Percentiles rank a stretch among this genome's conserved stretches.
Evolutionary conservation across 768 basidiomycete genomes (phyloP).

Genomic region (Hirschioporus abietinus): DNA sequence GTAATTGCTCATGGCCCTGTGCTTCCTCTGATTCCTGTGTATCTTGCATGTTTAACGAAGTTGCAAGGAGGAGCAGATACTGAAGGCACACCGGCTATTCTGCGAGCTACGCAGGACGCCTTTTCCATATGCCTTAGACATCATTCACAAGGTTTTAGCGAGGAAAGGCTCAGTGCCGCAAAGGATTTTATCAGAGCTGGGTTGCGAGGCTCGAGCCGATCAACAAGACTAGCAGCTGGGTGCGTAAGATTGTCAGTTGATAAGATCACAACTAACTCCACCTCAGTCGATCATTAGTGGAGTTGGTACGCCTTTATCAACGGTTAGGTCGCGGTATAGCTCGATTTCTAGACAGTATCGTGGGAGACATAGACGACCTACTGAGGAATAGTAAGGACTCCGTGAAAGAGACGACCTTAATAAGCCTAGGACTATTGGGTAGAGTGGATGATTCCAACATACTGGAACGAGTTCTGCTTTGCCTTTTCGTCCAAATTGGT

Average conservation of each 20-base stretch:
- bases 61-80: not conserved
- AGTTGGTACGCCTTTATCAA: slow-evolving; percentile 40
- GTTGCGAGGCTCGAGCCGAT: slow-evolving; percentile 49
- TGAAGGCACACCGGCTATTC: not conserved
- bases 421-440: slow-evolving; percentile 54
- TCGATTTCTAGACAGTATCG: slow-evolving; percentile 33
- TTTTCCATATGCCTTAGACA: not conserved
- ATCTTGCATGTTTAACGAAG: not conserved
- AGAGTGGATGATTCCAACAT: slow-evolving; percentile 42
- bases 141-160: slow-evolving; percentile 1
- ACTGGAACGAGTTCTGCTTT: slow-evolving; percentile 53
- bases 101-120: not conserved
- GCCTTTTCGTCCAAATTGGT: slow-evolving; percentile 63
- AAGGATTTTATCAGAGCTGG: slow-evolving; percentile 41
- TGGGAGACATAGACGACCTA: slow-evolving; percentile 41
- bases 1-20: slow-evolving; percentile 4
- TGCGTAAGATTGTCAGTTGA: slow-evolving; percentile 26
- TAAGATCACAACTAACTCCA: slow-evolving; percentile 3
- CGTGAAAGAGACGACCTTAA: slow-evolving; percentile 58
- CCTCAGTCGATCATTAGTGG: slow-evolving; percentile 42
- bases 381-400: slow-evolving; percentile 42
- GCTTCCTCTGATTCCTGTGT: slow-evolving; percentile 8
- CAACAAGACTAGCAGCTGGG: slow-evolving; percentile 65
- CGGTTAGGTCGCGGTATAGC: slow-evolving; percentile 27
- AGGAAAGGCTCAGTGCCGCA: slow-evolving; percentile 16